Conservation (phyloP, 2,329 filamentous ascomycete genomes). For the Chaetomiaceae sp. region DNA sequence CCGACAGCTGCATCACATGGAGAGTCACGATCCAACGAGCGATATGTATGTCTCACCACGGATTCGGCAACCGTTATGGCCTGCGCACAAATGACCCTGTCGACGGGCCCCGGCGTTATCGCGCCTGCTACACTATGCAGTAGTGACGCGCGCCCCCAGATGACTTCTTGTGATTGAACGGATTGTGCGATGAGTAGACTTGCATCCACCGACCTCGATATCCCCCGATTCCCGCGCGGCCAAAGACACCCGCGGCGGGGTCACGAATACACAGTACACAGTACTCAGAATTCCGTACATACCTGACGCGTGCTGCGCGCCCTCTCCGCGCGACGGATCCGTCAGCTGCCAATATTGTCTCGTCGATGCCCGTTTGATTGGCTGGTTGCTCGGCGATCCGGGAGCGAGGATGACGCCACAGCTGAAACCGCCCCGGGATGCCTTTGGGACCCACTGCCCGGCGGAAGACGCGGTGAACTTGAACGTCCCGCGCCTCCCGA, state of each 20-base stretch:
- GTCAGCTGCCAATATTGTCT: conserved; percentile 19
- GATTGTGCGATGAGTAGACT: conserved; percentile 10
- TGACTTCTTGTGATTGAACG: conserved; percentile 9
- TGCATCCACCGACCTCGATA: conserved; percentile 6
- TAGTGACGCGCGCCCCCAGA: too few relatives aligned
- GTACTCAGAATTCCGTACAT: too few relatives aligned
- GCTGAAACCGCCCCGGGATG: conserved; percentile 28
- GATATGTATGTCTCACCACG: conserved; percentile 1
- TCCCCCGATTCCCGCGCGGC: background rate
- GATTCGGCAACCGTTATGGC: conserved; percentile 5
- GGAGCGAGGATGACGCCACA: conserved; percentile 32
- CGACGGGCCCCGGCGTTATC: conserved; percentile 1
- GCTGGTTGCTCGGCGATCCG: conserved; percentile 23
- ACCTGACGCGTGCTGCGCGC: too few relatives aligned
- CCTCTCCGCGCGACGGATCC: background rate
- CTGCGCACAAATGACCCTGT: background rate
- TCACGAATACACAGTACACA: too few relatives aligned
- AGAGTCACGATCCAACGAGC: conserved; percentile 7
- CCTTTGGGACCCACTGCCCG: background rate
- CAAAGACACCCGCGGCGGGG: background rate
- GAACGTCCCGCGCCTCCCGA: conserved; percentile 10
- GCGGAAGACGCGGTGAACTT: conserved; percentile 10
- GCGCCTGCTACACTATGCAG: background rate
- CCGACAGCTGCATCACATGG: conserved; percentile 11
- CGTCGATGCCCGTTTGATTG: conserved; percentile 26